Conservation (phyloP, 139 green algal genomes). For the Picochlorum sp. region DNA sequence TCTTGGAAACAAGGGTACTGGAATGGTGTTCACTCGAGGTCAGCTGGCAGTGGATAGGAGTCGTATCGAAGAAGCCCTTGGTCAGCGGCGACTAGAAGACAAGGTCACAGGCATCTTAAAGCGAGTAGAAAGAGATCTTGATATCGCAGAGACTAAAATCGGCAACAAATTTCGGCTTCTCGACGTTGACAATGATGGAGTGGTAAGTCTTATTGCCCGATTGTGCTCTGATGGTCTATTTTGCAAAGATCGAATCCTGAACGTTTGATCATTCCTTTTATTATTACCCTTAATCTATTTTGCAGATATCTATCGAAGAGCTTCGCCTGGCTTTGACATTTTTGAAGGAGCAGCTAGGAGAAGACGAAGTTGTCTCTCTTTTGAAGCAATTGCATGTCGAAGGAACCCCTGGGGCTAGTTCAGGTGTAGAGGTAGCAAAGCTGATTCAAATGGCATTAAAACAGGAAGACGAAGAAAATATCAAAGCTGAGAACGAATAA, state of each 20-base stretch:
- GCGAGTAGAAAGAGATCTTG: conserved; percentile 69
- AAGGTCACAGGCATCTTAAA: conserved; percentile 60
- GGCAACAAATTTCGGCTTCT: conserved; percentile 55
- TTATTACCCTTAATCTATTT: neutral
- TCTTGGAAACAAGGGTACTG: conserved; percentile 15
- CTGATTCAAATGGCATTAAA: conserved; percentile 24
- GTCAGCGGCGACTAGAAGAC: conserved; percentile 38
- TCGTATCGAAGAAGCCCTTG: conserved; percentile 31
- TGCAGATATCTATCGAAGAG: conserved; percentile 39
- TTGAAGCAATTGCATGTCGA: conserved; percentile 34
- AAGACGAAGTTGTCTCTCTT: conserved; percentile 50
- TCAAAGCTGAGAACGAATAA: neutral
- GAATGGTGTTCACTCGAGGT: conserved; percentile 35
- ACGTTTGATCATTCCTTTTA: neutral
- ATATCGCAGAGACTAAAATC: conserved; percentile 57
- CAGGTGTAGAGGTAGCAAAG: conserved; percentile 14
- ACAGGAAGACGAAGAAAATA: conserved; percentile 4
- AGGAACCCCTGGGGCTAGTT: neutral
- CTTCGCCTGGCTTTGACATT: conserved; percentile 51
- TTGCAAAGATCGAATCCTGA: neutral
- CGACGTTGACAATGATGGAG: conserved; percentile 63
- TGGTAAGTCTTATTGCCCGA: conserved; percentile 18
- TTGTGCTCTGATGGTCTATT: neutral
- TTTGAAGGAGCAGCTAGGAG: conserved; percentile 52
- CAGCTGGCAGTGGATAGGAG: conserved; percentile 6